Evolutionary conservation across 345 rosid species (phyloP), one percentile per base, ranked within the genome.

Genomic region (Sapria himalayana): DNA sequence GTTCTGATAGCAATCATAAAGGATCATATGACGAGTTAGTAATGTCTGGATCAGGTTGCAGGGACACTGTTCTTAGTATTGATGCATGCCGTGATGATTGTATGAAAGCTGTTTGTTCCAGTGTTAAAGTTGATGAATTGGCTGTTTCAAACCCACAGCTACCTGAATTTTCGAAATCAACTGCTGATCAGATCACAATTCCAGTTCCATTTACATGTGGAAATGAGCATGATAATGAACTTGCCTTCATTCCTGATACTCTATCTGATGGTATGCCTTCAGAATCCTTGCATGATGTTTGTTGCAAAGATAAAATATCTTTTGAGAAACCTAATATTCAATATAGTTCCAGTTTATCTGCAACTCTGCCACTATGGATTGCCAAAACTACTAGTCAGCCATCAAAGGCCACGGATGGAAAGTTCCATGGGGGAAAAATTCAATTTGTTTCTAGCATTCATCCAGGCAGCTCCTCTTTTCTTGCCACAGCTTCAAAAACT

Each of bases 401-500:
- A 42, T 41, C 20, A 27, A 59, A 52, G 51, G 45, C 62, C 19
- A 17, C 20, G 29, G 42, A 41, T 48, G 65, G 60, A 45, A 66
- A 59, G 54, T 45, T 36, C 23, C 48, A 52, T 56, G 68, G 62
- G 60, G 61, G 51, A 62, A 64, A 60, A 57, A 57, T 20, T 47
- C 50, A 39, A 44, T 37, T 54, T 51, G 54, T 47, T 54, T 71
- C 72, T 51, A 71, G 56, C 50, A 51, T 41, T 51, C 43, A 52
- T 55, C 63, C 70, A 12, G 60, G 50, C 38, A 43, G 45, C 37
- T 47, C 69, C 21, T 59, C 85, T 49, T 52, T 48, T 51, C 54
- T 44, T 49, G 54, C 58, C 52, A 48, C 51, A 52, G 45, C 68
- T 48, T 68, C 64, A 51, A 76, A 61, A 67, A 19, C 51, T 29